Conservation (phyloP, 2,329 filamentous ascomycete genomes). For the Hymenotorrendiella dingleyae region DNA sequence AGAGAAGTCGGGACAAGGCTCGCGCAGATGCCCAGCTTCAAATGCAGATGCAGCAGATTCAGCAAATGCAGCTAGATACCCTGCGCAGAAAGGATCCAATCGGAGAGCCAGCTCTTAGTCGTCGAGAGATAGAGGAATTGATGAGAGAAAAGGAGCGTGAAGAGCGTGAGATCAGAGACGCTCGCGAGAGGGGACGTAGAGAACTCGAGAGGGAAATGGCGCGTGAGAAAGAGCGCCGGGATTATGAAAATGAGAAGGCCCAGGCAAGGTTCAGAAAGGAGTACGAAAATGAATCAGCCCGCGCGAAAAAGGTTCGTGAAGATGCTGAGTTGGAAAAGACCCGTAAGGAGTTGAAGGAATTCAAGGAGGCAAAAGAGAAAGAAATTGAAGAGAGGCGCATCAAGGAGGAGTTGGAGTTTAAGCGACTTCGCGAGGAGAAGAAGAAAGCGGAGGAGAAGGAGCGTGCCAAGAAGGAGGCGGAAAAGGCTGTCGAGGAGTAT, state of each 20-base stretch:
- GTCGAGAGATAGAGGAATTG: slow-evolving; percentile 10
- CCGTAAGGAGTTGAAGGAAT: slow-evolving; percentile 39
- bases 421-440: slow-evolving; percentile 41
- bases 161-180: slow-evolving; percentile 2
- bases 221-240: slow-evolving; percentile 2
- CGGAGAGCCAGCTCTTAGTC: neutral
- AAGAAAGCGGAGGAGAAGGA: slow-evolving; percentile 41
- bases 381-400: slow-evolving; percentile 38
- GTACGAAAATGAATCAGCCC: slow-evolving; percentile 3
- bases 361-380: slow-evolving; percentile 30
- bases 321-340: slow-evolving; percentile 34
- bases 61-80: neutral
- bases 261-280: neutral
- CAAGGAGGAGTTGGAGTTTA: slow-evolving; percentile 32
- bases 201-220: slow-evolving; percentile 24
- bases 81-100: slow-evolving; percentile 1
- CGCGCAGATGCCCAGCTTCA: slow-evolving; percentile 2
- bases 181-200: slow-evolving; percentile 1
- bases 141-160: slow-evolving; percentile 1
- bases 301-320: neutral
- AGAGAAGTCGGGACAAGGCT: slow-evolving; percentile 25
- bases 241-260: slow-evolving; percentile 5
- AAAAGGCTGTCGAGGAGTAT: slow-evolving; percentile 48
- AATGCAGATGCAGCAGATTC: neutral
- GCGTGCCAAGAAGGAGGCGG: slow-evolving; percentile 43